Evolutionary conservation across 495 filamentous ascomycete genomes (phyloP), one percentile per base, ranked within the genome.

Genomic region (Penicillium arizonense): DNA sequence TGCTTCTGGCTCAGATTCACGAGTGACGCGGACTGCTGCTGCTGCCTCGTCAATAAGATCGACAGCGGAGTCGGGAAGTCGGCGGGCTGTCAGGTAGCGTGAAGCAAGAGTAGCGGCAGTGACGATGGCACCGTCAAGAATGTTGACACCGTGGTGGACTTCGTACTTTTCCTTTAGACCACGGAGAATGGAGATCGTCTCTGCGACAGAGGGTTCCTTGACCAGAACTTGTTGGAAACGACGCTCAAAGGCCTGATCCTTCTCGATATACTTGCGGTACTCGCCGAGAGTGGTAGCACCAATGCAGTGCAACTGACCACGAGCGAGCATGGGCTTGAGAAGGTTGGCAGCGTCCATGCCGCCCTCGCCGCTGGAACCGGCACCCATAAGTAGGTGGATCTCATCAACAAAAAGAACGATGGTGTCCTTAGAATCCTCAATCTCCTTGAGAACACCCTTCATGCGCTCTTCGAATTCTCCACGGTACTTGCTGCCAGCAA

Each of bases 291-390:
- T 98, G 0, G 94, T 98, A 2, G 94, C 94, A 67, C 94, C 94
- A 55, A 97, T 97, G 63, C 94, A 98, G 77, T 98, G 94, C 45
- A 98, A 78, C 67, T 97, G 92, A 18, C 94, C 94, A 63, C 94
- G 83, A 50, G 94, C 94, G 51, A 97, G 81, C 89, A 97, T 96
- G 5, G 91, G 94, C 77, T 98, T 98, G 57, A 98, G 80, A 39
- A 98, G 73, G 67, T 98, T 98, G 60, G 94, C 94, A 23, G 94
- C 95, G 62, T 98, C 94, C 94, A 98, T 98, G 50, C 94, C 94
- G 44, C 94, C 94, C 66, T 98, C 94, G 40, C 94, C 94, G 52
- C 85, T 88, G 28, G 89, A 82, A 35, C 94, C 94, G 52, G 94
- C 94, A 33, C 94, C 94, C 94, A 98, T 98, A 47, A 98, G 83